Percentiles rank a stretch among this genome's conserved stretches.
phyloP scores from a whole-genome alignment of 176 grass and related monocot species.

The Cymbopogon citratus region DNA sequence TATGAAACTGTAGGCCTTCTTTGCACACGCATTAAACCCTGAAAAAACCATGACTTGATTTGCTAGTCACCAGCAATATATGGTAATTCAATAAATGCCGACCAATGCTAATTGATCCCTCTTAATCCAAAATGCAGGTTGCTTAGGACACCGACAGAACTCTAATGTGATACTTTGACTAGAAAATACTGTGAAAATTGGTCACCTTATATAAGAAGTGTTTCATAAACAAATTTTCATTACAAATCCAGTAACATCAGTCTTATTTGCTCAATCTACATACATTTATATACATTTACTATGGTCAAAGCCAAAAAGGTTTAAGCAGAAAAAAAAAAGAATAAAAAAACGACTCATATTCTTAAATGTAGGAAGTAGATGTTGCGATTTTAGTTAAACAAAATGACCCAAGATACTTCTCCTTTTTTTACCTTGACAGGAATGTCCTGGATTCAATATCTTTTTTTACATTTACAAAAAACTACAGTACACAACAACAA shows the following conservation, averaged over 20 bases:
- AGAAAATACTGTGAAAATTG: not conserved
- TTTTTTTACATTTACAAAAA: not conserved
- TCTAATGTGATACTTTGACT: not conserved
- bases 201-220: not conserved
- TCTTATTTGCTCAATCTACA: not conserved
- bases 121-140: not conserved
- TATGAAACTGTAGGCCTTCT: constrained; percentile 87
- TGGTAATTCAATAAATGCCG: not conserved
- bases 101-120: not conserved
- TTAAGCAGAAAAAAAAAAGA: not conserved
- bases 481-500: not conserved
- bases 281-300: not conserved
- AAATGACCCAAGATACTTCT: not conserved
- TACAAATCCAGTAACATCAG: not conserved
- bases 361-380: not conserved
- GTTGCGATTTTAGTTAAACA: not conserved
- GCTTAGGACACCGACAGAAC: not conserved
- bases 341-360: not conserved
- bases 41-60: constrained; percentile 19
- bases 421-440: not conserved
- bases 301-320: not conserved
- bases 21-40: constrained; percentile 78
- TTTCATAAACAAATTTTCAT: not conserved
- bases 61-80: not conserved
- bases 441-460: not conserved